Evolutionary conservation across 257 asterid species (phyloP).

Genomic region (Ophiorrhiza pumila): DNA sequence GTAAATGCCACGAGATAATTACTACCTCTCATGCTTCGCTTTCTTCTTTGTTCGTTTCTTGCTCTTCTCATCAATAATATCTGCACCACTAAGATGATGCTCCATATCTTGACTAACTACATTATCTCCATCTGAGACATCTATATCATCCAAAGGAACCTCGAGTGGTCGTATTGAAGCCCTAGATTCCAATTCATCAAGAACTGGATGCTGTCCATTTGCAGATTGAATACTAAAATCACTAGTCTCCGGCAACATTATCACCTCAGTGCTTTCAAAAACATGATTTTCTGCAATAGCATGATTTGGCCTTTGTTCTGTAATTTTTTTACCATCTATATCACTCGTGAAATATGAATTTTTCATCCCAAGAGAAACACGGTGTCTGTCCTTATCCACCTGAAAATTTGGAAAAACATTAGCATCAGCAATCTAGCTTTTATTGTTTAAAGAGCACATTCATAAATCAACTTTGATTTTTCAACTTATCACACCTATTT

Average conservation of each 20-base stretch:
- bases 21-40: conserved; percentile 68
- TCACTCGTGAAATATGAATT: conserved; percentile 53
- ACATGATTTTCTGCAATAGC: conserved; percentile 29
- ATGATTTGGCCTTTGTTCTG: conserved; percentile 24
- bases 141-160: conserved; percentile 79
- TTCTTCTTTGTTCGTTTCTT: conserved; percentile 52
- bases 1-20: too few species aligned
- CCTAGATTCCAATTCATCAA: conserved; percentile 65
- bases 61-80: conserved; percentile 45
- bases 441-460: not conserved
- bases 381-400: conserved; percentile 87
- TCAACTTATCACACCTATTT: not conserved
- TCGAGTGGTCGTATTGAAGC: conserved; percentile 83
- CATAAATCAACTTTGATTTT: not conserved
- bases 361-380: conserved; percentile 94
- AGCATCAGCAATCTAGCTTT: not conserved
- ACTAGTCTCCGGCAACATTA: conserved; percentile 23
- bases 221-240: conserved; percentile 28
- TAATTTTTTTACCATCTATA: conserved; percentile 28
- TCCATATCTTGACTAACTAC: conserved; percentile 33
- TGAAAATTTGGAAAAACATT: conserved; percentile 24
- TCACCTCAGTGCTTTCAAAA: conserved; percentile 25
- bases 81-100: conserved; percentile 28
- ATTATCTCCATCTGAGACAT: conserved; percentile 41
- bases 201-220: conserved; percentile 35